Evolutionary conservation across 2,329 filamentous ascomycete species (phyloP).

Genomic region (Coniochaeta sp.): DNA sequence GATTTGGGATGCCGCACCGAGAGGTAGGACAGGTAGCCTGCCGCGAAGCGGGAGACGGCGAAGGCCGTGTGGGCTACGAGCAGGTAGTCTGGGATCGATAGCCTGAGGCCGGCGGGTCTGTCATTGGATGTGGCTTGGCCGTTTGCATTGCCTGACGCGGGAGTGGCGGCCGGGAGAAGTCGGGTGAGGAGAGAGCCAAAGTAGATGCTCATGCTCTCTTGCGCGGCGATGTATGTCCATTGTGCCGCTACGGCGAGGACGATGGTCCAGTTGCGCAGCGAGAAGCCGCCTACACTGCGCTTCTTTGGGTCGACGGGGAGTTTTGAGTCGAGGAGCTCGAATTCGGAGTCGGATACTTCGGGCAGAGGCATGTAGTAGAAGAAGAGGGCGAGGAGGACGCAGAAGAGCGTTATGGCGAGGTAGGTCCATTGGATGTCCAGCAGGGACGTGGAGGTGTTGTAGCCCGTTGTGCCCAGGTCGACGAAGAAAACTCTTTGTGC

Average conservation of each 20-base stretch:
- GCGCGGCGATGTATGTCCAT: slow-evolving; percentile 71
- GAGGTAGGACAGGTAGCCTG: slow-evolving; percentile 55
- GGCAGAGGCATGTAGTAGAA: slow-evolving; percentile 63
- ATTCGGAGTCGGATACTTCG: slow-evolving; percentile 49
- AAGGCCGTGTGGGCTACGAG: slow-evolving; percentile 68
- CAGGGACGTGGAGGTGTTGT: slow-evolving; percentile 41
- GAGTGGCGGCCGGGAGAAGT: slow-evolving; percentile 17
- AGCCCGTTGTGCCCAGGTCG: slow-evolving; percentile 33
- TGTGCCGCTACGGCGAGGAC: slow-evolving; percentile 68
- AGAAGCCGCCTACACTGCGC: slow-evolving; percentile 38
- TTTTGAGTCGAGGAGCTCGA: slow-evolving; percentile 37
- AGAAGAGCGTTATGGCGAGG: slow-evolving; percentile 69
- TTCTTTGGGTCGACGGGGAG: slow-evolving; percentile 44
- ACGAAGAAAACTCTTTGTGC: slow-evolving; percentile 67
- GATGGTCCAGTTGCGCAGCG: slow-evolving; percentile 49
- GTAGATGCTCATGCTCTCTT: slow-evolving; percentile 57
- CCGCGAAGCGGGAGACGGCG: slow-evolving; percentile 64
- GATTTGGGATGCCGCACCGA: slow-evolving; percentile 29
- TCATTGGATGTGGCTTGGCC: slow-evolving; percentile 11
- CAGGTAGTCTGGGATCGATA: slow-evolving; percentile 57
- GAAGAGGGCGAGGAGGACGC: slow-evolving; percentile 60
- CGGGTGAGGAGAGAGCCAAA: slow-evolving; percentile 45
- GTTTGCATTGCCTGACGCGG: slow-evolving; percentile 16
- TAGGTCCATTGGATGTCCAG: slow-evolving; percentile 81
- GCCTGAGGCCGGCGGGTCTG: slow-evolving; percentile 34